Evolutionary conservation across 805 yeast species (phyloP).

Genomic region (Yamadazyma phyllophila): DNA sequence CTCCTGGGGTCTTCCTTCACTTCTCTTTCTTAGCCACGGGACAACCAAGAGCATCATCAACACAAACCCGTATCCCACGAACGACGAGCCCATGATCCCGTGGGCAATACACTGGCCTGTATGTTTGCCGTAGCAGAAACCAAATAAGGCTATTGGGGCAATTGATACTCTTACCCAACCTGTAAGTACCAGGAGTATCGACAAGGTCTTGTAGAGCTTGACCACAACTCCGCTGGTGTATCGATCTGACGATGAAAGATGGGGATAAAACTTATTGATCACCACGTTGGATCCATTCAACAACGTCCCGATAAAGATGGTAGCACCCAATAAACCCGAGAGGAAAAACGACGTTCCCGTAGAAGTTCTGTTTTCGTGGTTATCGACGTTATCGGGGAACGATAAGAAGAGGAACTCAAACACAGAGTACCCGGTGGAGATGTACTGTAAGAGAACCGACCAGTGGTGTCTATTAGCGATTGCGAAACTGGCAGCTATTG

Average conservation of each 20-base stretch:
- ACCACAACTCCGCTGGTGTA: background rate
- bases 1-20: conserved; percentile 54
- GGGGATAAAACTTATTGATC: conserved; percentile 32
- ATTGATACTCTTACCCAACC: conserved; percentile 81
- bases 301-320: conserved; percentile 54
- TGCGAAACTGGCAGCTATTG: conserved; percentile 52
- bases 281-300: conserved; percentile 51
- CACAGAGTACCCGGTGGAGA: conserved; percentile 49
- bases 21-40: conserved; percentile 64
- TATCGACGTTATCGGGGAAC: conserved; percentile 59
- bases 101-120: conserved; percentile 97
- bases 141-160: conserved; percentile 81
- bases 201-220: conserved; percentile 39
- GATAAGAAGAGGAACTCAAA: conserved; percentile 56
- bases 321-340: conserved; percentile 42
- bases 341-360: conserved; percentile 69
- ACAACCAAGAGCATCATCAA: conserved; percentile 63
- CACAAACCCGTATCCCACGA: conserved; percentile 75
- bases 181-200: conserved; percentile 47
- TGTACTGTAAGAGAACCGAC: conserved; percentile 45
- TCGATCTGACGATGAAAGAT: conserved; percentile 30
- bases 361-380: conserved; percentile 66
- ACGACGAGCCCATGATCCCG: conserved; percentile 94
- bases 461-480: conserved; percentile 50
- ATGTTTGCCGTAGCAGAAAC: conserved; percentile 79